A percentile compares a stretch with the other conserved stretches of the same genome.
These are phyloP conservation scores for Starmera caribaea DNA, from an alignment of 805 yeast genomes.

Conservation along the genomic window DNA sequence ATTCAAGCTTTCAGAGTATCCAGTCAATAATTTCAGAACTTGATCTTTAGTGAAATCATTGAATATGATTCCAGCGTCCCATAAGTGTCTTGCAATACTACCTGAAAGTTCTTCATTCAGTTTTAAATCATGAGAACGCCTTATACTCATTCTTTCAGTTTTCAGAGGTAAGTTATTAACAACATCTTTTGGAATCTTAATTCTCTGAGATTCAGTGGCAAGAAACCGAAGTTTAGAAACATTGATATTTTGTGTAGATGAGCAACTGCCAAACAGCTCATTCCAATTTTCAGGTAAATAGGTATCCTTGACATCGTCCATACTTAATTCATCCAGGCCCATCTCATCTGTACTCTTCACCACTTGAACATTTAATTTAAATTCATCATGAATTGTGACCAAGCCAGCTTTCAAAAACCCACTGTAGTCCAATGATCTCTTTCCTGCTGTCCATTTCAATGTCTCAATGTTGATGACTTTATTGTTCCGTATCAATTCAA, in stretches of 20 bases:
- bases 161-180: constrained; percentile 7
- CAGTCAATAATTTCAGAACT: not conserved
- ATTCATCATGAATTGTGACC: too few relatives aligned
- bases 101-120: constrained; percentile 29
- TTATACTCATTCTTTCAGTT: constrained; percentile 10
- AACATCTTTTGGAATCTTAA: constrained; percentile 7
- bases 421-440: constrained; percentile 10
- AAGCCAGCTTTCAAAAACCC: too few relatives aligned
- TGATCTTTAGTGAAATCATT: constrained; percentile 4
- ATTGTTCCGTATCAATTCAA: constrained; percentile 2
- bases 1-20: not conserved
- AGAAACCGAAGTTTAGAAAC: constrained; percentile 4
- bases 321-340: constrained; percentile 3
- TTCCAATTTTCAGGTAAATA: constrained; percentile 6
- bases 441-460: constrained; percentile 12
- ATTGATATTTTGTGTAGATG: constrained; percentile 1
- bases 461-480: not conserved
- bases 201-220: constrained; percentile 8
- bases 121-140: constrained; percentile 4
- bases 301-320: constrained; percentile 6
- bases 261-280: constrained; percentile 3
- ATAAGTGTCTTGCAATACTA: constrained; percentile 31
- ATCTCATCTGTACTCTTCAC: constrained; percentile 5
- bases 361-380: too few relatives aligned
- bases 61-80: constrained; percentile 29